Base-by-base conservation (phyloP, 805 yeast species). In the Lachancea thermotolerans region DNA sequence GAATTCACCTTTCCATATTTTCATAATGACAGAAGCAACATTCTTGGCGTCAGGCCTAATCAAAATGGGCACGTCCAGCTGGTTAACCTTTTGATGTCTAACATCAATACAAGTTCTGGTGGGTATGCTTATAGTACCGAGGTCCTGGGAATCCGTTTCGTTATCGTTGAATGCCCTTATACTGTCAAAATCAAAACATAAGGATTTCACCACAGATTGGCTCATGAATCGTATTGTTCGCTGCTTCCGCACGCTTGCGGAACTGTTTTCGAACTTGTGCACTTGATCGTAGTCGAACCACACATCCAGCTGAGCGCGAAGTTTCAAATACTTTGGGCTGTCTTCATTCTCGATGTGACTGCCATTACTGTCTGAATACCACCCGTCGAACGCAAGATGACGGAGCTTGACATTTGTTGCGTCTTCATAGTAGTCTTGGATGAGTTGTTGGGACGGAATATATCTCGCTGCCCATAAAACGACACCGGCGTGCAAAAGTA, bases 21-120 rank as follows among this genome's bases (percentile, higher is more conserved):
- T 61, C 37, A 56, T 61, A 31, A 62, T 15, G 1, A 59, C 52
- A 30, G 54, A 52, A 7, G 57, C 27, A 7, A 59, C 42, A 29
- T 55, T 58, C 18, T 50, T 51, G 47, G 59, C 57, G 15, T 54
- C 37, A 4, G 67, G 66, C 41, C 56, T 55, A 2, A 62, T 41
- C 3, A 57, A 37, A 2, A 62, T 18, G 1, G 56, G 56, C 10
- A 63, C 29, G 32, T 57, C 49, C 15, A 60, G 32, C 4, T 52
- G 47, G 2, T 59, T 55, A 2, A 49, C 42, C 0, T 44, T 46
- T 12, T 55, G 49, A 36, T 60, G 47, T 9, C 37, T 49, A 17
- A 63, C 31, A 42, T 54, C 55, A 5, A 63, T 40, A 39, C 66
- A 62, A 2, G 59, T 42, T 10, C 58, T 54, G 10, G 55, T 48